Base-by-base conservation (phyloP, 2,329 filamentous ascomycete genomes). In the Delphinella strobiligena region DNA sequence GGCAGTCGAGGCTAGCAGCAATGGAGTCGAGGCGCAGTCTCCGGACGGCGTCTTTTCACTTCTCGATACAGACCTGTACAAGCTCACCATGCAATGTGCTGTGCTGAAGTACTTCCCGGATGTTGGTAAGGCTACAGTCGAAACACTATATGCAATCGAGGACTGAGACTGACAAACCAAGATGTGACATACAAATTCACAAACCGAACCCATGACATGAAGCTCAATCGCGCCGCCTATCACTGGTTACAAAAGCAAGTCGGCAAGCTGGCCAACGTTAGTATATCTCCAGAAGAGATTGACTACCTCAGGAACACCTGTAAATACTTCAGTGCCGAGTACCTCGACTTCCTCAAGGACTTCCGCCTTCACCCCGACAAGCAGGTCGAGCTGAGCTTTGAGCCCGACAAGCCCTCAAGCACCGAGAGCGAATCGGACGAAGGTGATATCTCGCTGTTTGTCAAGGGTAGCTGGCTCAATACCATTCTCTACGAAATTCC, bases 401-500 rank as follows among this genome's bases (percentile, higher is more conserved):
- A 55, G 0, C 64, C 71, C 0, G 50, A 61, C 4, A 44, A 61
- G 7, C 15, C 32, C 9, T n/a, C 12, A 31, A 29, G 15, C 18
- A 34, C 19, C 17, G 42, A 46, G 14, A 67, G 83, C 50, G 76
- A 74, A 16, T 68, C 69, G 31, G 77, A 81, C 36, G 67, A 75
- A 2, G 91, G 91, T 32, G 80, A 88, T 43, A 65, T 95, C 36
- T 68, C 80, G 49, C 78, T 96, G 47, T 67, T 76, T 31, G 80
- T 93, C 47, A 78, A 78, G 50, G 91, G 91, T 8, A 68, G 78
- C 40, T 98, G 91, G 91, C 74, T 86, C 7, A 87, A 95, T 50
- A 96, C 91, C 0, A 98, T 98, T 42, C 74, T 98, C 17, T 98
- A 98, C 64, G 91, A 98, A 64, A 95, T 98, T 42, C 91, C 91